Evolutionary conservation across 2,329 filamentous ascomycete species (phyloP), one percentile per base, ranked within the genome.

Genomic region (Lasiodiplodia gonubiensis): DNA sequence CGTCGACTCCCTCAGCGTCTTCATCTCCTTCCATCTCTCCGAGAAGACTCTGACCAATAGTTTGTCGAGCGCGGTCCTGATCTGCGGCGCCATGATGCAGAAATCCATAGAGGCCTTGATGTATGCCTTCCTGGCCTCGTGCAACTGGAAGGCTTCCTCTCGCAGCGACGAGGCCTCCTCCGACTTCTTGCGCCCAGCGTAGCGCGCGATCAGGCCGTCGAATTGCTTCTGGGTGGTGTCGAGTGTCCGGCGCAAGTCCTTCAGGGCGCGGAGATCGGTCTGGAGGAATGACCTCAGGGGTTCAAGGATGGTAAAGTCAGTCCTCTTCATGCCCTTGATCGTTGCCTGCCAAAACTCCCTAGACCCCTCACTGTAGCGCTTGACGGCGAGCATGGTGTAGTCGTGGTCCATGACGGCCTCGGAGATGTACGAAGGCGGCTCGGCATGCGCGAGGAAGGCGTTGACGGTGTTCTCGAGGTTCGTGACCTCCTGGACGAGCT

Each of bases 101-200:
- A 94, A 98, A 78, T 99, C 95, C 87, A 99, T 89, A 16, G 92
- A 94, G 1, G 94, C 91, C 76, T 93, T 94, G 52, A 98, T 84
- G 77, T 99, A 99, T 37, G 89, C 88, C 75, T 95, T 96, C 68
- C 94, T 88, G 27, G 92, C 92, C 82, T 98, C 95, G 76, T 97
- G 95, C 46, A 98, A 88, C 76, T 95, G 90, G 74, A 99, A 99
- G 0, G 95, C 95, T 79, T 99, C 95, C 78, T 99, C 95, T 69
- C 95, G 87, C 67, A 99, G 83, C 1, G 93, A 88, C 0, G 93
- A 97, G 0, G 94, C 88, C 79, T 99, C 95, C 80, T 98, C 99
- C 6, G 92, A 90, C 83, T 97, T 98, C 71, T 90, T 91, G 79
- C 97, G 93, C 3, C 87, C 84, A 5, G 93, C 86, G 75, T 97